Base-by-base conservation (phyloP, 2,329 filamentous ascomycete genomes). In the Diplocarpon mali region DNA sequence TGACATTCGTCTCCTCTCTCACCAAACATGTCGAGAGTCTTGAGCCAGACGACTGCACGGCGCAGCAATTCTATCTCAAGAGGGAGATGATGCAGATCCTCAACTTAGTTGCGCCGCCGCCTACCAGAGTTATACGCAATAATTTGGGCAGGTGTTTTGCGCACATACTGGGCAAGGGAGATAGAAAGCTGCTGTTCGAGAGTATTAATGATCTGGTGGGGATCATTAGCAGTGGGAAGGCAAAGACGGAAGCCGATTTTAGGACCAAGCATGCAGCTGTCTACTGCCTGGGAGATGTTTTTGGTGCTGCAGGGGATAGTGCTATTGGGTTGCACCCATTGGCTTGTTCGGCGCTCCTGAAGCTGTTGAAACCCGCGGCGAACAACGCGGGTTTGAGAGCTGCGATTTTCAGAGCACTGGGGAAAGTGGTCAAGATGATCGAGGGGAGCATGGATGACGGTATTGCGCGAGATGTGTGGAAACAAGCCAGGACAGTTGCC, bases 11-110 rank as follows among this genome's bases (percentile, higher is more conserved):
- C 30, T 83, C 88, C 24, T 78, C 83, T 49, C 73, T 98, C 45
- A 82, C 80, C 51, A 83, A 83, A 55, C 85, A 95, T 71, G 84
- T 94, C 36, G 72, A 80, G 43, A 69, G 69, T 13, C 75, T 96
- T 38, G 76, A 79, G 42, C 72, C 79, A 50, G 86, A 95, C 55
- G 84, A 85, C 60, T 84, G 89, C 54, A 90, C 85, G 16, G 77
- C 85, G 11, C 85, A 95, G 67, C 92, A 98, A 65, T 80, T 88
- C 57, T 85, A 86, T 62, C 73, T 98, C 57, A 95, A 95, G 67
- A 89, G 85, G 63, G 88, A 96, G 71, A 75, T 95, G 54, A 85
- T 96, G 64, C 87, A 95, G 66, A 83, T 98, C 62, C 76, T 98
- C 63, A 88, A 82, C 58, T 76, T 98, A 32, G 63, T 79, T 39